A percentile compares a stretch with the other conserved stretches of the same genome.
phyloP scores from a whole-genome alignment of 2,329 filamentous ascomycete genomes.

The Kalaharituber pfeilii region DNA sequence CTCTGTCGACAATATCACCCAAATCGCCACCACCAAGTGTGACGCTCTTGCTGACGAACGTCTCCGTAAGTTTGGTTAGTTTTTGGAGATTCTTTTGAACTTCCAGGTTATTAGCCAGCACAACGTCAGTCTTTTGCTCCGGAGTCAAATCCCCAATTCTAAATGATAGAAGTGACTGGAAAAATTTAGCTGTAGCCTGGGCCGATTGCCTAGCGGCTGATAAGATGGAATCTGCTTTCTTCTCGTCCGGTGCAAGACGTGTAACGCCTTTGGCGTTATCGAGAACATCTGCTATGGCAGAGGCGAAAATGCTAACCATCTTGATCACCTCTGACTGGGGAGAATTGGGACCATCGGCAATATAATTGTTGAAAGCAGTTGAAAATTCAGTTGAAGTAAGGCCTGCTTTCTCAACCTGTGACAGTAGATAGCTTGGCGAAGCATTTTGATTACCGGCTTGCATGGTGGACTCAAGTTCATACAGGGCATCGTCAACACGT shows the following conservation, averaged over 20 bases:
- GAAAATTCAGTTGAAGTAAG: conserved; percentile 92
- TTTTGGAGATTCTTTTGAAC: conserved; percentile 87
- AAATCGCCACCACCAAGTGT: conserved; percentile 64
- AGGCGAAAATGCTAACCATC: conserved; percentile 75
- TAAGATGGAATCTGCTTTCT: conserved; percentile 74
- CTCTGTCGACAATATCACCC: conserved; percentile 79
- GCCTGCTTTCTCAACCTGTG: conserved; percentile 92
- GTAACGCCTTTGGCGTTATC: conserved; percentile 93
- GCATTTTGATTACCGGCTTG: conserved; percentile 98
- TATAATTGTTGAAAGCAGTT: conserved; percentile 95
- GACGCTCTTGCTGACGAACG: conserved; percentile 71
- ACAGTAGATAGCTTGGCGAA: conserved; percentile 82
- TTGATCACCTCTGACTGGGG: conserved; percentile 83
- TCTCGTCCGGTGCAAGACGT: conserved; percentile 84
- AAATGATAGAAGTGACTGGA: conserved; percentile 86
- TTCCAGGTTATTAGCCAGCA: conserved; percentile 94
- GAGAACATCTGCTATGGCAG: conserved; percentile 80
- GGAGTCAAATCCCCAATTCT: conserved; percentile 78
- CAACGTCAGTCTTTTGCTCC: conserved; percentile 85
- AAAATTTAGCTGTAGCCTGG: conserved; percentile 77
- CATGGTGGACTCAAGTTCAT: conserved; percentile 95
- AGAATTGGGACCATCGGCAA: conserved; percentile 86
- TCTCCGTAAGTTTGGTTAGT: conserved; percentile 81
- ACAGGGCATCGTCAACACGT: conserved; percentile 87
- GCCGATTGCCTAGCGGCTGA: conserved; percentile 70